Evolutionary conservation across 768 basidiomycete genomes (phyloP), one percentile per base, ranked within the genome.

Genomic region (Mycena crocata): DNA sequence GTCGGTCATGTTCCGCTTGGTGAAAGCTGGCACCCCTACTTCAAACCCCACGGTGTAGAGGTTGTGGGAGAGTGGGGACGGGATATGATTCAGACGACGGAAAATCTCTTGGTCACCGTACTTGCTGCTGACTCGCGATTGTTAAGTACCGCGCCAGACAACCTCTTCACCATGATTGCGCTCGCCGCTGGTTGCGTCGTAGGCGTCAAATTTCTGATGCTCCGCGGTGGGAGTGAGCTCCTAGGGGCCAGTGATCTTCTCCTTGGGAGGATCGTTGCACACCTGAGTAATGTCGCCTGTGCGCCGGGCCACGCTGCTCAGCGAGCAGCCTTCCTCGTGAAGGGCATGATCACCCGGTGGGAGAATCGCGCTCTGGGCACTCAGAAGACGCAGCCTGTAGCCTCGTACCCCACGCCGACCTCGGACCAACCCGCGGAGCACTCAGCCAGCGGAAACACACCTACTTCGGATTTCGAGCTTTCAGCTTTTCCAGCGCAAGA

Each of bases 91-190:
- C 62, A 73, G 3, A 67, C 78, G 30, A 74, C 80, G 46, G 83
- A 83, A 68, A 69, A 75, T 2, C 69, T 83, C 48, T 55, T 83
- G 48, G 73, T 78, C 50, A 42, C 73, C 3, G 60, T 75, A 9
- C 73, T 83, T 24, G 57, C 65, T 3, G 61, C 61, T 40, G 82
- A 82, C 55, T 57, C 72, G 24, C 67, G 69, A 1, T 62, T 80
- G 21, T 69, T 82, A 58, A 75, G 78, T 63, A 75, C 81, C 1
- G 80, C 81, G 14, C 82, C 82, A 1, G 82, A 82, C 67, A 75
- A 73, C 45, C 48, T 83, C 39, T 83, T 80, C 67, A 74, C 75
- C n/a, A 82, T 83, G 82, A 70, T 83, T 42, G 74, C 79, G 1
- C 76, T 83, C 31, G 79, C 82, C 51, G 75, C 82, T 2, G 73